Evolutionary conservation across 1,284 basidiomycete species (phyloP), one percentile per base, ranked within the genome.

Genomic region (Ustilago xerochloae): DNA sequence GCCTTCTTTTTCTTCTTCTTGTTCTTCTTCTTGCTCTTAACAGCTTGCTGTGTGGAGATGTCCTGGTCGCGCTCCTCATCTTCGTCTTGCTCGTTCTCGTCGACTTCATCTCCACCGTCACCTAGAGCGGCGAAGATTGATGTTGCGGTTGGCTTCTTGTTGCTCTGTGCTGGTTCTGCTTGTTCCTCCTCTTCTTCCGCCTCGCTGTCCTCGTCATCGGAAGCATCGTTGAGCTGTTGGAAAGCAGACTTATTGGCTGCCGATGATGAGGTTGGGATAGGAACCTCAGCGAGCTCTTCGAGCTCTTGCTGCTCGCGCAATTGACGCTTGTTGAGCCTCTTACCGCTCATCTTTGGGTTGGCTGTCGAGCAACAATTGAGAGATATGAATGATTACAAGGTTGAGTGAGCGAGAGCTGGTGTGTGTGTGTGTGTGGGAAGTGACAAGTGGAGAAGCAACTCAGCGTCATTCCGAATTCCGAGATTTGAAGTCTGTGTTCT

Each of bases 1-100:
- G 77, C 80, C 47, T 82, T 84, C 49, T 78, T 80, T 45, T 82
- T 83, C 48, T 77, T 80, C 56, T 81, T 81, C 57, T 70, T 81
- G 62, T 75, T 66, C 20, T 73, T 64, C 38, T 68, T 72, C 55
- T 58, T 70, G 33, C 32, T 63, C 49, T 47, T 64, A 12, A 18
- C 41, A 7, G 48, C 49, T 39, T 59, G 43, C 38, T 65, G 55
- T 7, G 60, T 49, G 0, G 72, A 63, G 12, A 76, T 62, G 20
- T 63, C 61, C 9, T 68, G 53, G 10, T 77, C 73, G 9, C 63
- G 56, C 7, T 65, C 59, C 10, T 36, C 56, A 0, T 62, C 56
- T 4, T 76, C 67, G 12, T 77, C 63, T 12, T 69, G 54, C 6
- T 65, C 54, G 3, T 52, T 49, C 1, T 71, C 54, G 24, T 65